Evolutionary conservation across 2,329 filamentous ascomycete genomes (phyloP).

Genomic region (Cercospora zeae-maydis): DNA sequence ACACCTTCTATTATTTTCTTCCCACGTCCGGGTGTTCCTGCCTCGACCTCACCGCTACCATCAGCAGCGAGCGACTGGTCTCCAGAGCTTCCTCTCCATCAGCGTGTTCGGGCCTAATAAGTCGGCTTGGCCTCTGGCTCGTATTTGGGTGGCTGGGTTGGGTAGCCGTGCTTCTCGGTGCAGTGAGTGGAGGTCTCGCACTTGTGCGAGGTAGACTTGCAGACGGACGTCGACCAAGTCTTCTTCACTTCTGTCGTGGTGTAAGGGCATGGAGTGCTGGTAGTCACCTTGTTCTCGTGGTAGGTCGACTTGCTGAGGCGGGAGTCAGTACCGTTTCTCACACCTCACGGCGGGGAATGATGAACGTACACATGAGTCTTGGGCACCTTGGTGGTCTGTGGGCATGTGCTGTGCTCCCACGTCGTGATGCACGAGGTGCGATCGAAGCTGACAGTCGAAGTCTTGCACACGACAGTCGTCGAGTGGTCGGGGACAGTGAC

Average conservation of each 20-base stretch:
- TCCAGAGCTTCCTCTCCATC: neutral
- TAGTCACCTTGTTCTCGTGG: constrained; percentile 11
- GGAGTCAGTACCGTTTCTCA: neutral
- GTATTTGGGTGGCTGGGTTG: constrained; percentile 8
- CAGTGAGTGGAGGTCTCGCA: constrained; percentile 12
- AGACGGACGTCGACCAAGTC: constrained; percentile 14
- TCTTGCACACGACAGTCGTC: constrained; percentile 18
- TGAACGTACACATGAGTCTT: constrained; percentile 11
- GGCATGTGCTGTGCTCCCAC: constrained; percentile 10
- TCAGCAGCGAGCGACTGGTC: neutral
- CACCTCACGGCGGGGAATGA: neutral
- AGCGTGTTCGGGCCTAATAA: neutral
- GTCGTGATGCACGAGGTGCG: constrained; percentile 15
- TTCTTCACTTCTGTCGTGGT: constrained; percentile 10
- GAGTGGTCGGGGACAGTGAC: constrained; percentile 18
- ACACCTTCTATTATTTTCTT: neutral
- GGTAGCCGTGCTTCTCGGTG: constrained; percentile 12
- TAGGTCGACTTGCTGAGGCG: constrained; percentile 7
- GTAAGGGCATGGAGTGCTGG: constrained; percentile 14
- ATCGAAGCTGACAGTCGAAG: constrained; percentile 14
- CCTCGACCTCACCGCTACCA: neutral
- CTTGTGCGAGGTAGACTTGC: constrained; percentile 17
- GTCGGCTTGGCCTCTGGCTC: constrained; percentile 4
- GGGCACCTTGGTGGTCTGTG: constrained; percentile 10
- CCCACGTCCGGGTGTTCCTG: neutral